A percentile compares a stretch with the other conserved stretches of the same genome.
These are phyloP conservation scores for Amanita subjunquillea DNA, from an alignment of 768 basidiomycete genomes.

Conservation along the genomic window DNA sequence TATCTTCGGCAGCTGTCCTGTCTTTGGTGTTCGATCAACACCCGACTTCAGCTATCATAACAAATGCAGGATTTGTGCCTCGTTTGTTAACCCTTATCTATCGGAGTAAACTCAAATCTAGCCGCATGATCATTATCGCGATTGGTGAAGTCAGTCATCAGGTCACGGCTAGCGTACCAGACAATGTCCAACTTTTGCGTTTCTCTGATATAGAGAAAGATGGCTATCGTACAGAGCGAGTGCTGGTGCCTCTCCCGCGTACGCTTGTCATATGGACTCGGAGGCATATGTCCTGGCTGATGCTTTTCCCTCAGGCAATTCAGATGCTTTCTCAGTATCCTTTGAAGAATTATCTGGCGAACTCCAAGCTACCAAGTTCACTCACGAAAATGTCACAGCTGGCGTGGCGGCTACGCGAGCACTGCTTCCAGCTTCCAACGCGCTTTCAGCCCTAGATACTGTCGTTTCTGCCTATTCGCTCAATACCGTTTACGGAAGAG, in stretches of 20 bases:
- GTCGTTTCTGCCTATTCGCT: conserved; percentile 68
- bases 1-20: conserved; percentile 51
- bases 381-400: conserved; percentile 81
- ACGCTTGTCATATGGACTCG: conserved; percentile 13
- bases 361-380: conserved; percentile 54
- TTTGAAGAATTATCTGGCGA: conserved; percentile 44
- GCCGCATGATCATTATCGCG: conserved; percentile 53
- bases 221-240: conserved; percentile 41
- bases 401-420: conserved; percentile 76
- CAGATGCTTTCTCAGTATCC: conserved; percentile 58
- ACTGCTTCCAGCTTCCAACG: conserved; percentile 63
- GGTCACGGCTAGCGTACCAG: conserved; percentile 34
- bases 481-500: conserved; percentile 69
- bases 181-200: conserved; percentile 43
- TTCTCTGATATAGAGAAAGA: conserved; percentile 68
- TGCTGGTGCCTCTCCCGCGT: conserved; percentile 43
- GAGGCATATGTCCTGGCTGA: not conserved
- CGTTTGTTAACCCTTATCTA: conserved; percentile 65
- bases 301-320: conserved; percentile 29
- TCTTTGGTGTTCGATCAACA: conserved; percentile 53
- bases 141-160: conserved; percentile 52
- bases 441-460: conserved; percentile 63
- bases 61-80: conserved; percentile 54
- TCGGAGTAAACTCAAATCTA: conserved; percentile 37
- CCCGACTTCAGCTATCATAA: conserved; percentile 66